A percentile compares a stretch with the other conserved stretches of the same genome.
Evolutionary conservation across 345 rosid genomes (phyloP).

Genomic region (Heritiera littoralis): DNA sequence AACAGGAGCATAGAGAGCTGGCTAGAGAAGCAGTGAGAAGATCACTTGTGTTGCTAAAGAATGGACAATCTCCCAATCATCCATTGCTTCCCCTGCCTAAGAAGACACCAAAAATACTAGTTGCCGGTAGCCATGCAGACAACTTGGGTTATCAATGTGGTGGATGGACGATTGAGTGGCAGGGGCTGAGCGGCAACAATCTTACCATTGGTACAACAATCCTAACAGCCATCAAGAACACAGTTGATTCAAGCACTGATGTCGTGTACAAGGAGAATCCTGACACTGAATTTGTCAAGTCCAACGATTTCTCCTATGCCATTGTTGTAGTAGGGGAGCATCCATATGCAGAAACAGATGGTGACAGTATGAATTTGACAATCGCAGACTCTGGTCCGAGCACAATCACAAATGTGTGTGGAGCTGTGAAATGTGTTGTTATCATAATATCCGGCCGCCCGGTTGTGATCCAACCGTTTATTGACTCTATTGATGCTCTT

Average conservation of each 20-base stretch:
- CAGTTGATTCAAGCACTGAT: slow-evolving; percentile 34
- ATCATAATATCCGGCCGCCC: slow-evolving; percentile 51
- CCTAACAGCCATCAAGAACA: slow-evolving; percentile 41
- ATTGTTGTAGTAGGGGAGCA: slow-evolving; percentile 50
- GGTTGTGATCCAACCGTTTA: slow-evolving; percentile 44
- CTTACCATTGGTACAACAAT: slow-evolving; percentile 49
- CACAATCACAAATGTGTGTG: slow-evolving; percentile 45
- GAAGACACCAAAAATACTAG: slow-evolving; percentile 56
- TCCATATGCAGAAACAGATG: slow-evolving; percentile 45
- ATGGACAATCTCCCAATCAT: slow-evolving; percentile 38
- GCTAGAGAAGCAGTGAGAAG: slow-evolving; percentile 80
- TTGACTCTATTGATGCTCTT: slow-evolving; percentile 36
- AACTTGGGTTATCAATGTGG: slow-evolving; percentile 81
- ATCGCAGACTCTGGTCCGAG: slow-evolving; percentile 41
- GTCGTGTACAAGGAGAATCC: slow-evolving; percentile 45
- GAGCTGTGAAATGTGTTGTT: slow-evolving; percentile 43
- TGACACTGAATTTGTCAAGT: slow-evolving; percentile 35
- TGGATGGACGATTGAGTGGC: slow-evolving; percentile 72
- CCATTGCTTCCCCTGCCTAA: slow-evolving; percentile 64
- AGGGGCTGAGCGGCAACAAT: slow-evolving; percentile 58
- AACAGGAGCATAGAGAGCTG: slow-evolving; percentile 66
- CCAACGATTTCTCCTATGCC: slow-evolving; percentile 44
- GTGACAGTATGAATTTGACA: slow-evolving; percentile 49
- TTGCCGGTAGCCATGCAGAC: slow-evolving; percentile 64
- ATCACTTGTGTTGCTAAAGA: slow-evolving; percentile 76